Evolutionary conservation across 179 eudicot genomes (phyloP).

Genomic region (Amaranthus tricolor): DNA sequence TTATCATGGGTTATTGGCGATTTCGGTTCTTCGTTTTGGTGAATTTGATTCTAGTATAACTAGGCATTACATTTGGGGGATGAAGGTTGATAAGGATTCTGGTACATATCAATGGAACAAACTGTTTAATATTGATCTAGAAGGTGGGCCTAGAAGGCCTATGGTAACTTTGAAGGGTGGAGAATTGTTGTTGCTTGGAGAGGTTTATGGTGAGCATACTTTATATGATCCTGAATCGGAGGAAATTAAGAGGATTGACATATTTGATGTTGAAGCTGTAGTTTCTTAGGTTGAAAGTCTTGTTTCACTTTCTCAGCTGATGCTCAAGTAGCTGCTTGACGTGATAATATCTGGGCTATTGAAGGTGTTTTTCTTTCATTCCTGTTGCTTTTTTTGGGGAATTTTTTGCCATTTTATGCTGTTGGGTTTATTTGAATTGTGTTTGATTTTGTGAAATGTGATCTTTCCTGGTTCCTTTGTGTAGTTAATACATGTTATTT

Average conservation of each 20-base stretch:
- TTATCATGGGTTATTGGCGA: conserved; percentile 21
- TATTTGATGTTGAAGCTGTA: conserved; percentile 26
- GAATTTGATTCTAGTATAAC: conserved; percentile 23
- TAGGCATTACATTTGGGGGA: conserved; percentile 26
- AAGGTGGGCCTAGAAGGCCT: conserved; percentile 33
- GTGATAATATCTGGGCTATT: neutral
- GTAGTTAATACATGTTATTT: neutral
- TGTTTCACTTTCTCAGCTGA: conserved; percentile 16
- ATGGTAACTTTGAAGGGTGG: conserved; percentile 22
- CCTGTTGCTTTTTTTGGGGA: neutral
- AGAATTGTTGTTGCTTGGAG: conserved; percentile 27
- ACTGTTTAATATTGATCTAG: conserved; percentile 35
- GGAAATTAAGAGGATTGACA: conserved; percentile 12
- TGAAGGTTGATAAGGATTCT: neutral
- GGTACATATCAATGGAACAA: conserved; percentile 1
- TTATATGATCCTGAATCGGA: conserved; percentile 26
- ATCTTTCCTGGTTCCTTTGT: neutral
- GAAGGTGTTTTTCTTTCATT: neutral
- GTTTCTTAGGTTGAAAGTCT: conserved; percentile 23
- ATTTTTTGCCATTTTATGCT: neutral
- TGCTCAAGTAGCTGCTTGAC: conserved; percentile 11
- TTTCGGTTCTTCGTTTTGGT: conserved; percentile 30
- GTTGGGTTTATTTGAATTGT: neutral
- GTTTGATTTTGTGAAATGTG: neutral
- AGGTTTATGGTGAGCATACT: conserved; percentile 31